Evolutionary conservation across 495 filamentous ascomycete genomes (phyloP), one percentile per base, ranked within the genome.

Genomic region (Penicillium mononematosum): DNA sequence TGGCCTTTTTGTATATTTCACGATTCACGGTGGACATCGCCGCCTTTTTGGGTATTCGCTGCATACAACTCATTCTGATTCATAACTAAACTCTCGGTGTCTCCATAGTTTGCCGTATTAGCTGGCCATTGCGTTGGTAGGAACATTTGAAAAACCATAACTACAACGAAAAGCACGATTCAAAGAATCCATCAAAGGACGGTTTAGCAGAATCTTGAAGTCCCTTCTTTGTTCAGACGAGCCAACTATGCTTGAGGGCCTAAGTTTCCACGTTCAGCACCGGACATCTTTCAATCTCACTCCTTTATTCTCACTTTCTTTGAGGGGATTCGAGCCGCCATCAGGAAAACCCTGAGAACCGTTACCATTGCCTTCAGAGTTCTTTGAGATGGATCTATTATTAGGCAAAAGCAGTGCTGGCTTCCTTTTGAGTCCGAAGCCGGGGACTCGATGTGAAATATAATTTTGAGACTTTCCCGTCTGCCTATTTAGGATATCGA

Each of bases 1-100:
- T 52, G 50, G n/a, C 16, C 39, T 41, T 51, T 51, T 42, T 52
- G 36, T 52, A 52, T 20, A 42, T 52, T 42, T 42, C 24, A 17
- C 41, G 9, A 19, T 24, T 52, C 27, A 50, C n/a, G n/a, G 50
- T 52, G 29, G 36, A 42, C 7, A 5, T 31, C 9, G 4, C 24
- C 36, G 6, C 32, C 4, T 6, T 29, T 29, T 42, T 29, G 14
- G 20, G 42, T 52, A 27, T 31, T 42, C 10, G 36, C 4, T 42
- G n/a, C 50, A 42, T 27, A 41, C 27, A 27, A 22, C 7, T 51
- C 36, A 29, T 29, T 41, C 41, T 51, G 14, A 41, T 38, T 27
- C 25, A 51, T 19, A 12, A 39, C 11, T 20, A 4, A 32, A 19
- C 16, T 31, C 16, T 45, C 5, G 6, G 5, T 29, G 16, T 38